Evolutionary conservation across 805 yeast species (phyloP).

Genomic region (Yamadazyma sp.): DNA sequence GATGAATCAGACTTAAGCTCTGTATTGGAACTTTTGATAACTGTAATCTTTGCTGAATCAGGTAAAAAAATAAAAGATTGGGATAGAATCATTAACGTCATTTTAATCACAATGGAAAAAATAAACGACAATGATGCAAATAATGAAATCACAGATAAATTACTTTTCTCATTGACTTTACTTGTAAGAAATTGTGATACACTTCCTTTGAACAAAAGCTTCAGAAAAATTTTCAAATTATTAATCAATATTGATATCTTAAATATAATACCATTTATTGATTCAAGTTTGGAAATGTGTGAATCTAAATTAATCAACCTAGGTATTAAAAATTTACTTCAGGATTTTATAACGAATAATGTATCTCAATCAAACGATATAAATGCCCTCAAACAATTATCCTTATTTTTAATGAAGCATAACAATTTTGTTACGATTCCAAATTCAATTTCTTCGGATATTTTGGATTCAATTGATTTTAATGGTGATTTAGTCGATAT

Average conservation of each 20-base stretch:
- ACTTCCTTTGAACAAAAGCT: slow-evolving; percentile 35
- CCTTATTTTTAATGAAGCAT: slow-evolving; percentile 8
- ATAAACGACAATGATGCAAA: neutral
- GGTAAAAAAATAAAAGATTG: slow-evolving; percentile 63
- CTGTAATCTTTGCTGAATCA: slow-evolving; percentile 63
- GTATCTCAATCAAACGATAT: slow-evolving; percentile 3
- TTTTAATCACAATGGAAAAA: slow-evolving; percentile 11
- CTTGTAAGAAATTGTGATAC: slow-evolving; percentile 56
- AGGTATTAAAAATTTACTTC: slow-evolving; percentile 2
- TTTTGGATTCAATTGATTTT: slow-evolving; percentile 2
- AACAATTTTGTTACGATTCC: slow-evolving; percentile 7
- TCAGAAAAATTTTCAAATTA: slow-evolving; percentile 21
- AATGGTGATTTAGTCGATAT: slow-evolving; percentile 4
- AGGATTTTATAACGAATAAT: slow-evolving; percentile 9
- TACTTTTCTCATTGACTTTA: slow-evolving; percentile 44
- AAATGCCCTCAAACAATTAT: slow-evolving; percentile 6
- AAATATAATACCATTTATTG: slow-evolving; percentile 9
- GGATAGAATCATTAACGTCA: slow-evolving; percentile 28
- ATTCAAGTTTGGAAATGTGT: slow-evolving; percentile 11
- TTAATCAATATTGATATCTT: slow-evolving; percentile 8
- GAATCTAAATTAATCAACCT: slow-evolving; percentile 6
- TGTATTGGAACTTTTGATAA: slow-evolving; percentile 39
- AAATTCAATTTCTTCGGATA: neutral
- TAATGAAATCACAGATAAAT: slow-evolving; percentile 4
- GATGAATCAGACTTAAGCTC: slow-evolving; percentile 2